Percentiles rank a stretch among this genome's conserved stretches.
phyloP scores from a whole-genome alignment of 139 green algal species.

The Spirogloea muscicola region DNA sequence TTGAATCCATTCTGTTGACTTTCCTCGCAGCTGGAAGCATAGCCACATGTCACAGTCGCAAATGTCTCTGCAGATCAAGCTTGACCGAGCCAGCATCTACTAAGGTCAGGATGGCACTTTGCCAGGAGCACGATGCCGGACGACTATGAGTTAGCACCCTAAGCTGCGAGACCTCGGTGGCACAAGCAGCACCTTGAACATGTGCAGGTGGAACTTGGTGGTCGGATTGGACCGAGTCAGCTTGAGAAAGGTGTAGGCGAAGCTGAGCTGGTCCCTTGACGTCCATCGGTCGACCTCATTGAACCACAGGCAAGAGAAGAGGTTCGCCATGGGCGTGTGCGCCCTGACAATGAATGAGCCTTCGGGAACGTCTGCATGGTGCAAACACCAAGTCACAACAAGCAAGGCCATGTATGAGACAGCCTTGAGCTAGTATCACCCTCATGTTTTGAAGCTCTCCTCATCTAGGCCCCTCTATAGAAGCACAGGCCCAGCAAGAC shows the following conservation, averaged over 20 bases:
- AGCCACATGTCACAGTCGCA: background rate
- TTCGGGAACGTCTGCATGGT: conserved; percentile 39
- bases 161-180: background rate
- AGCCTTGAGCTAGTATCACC: background rate
- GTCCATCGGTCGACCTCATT: conserved; percentile 46
- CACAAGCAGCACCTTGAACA: conserved; percentile 34
- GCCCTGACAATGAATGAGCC: conserved; percentile 39
- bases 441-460: background rate
- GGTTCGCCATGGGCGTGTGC: conserved; percentile 46
- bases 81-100: background rate
- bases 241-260: conserved; percentile 38
- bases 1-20: too few species aligned
- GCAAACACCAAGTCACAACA: background rate
- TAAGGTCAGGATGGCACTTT: background rate
- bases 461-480: background rate
- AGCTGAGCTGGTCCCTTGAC: conserved; percentile 45
- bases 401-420: background rate
- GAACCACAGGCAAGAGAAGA: conserved; percentile 50
- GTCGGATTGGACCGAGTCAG: conserved; percentile 18
- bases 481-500: background rate
- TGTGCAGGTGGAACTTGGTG: conserved; percentile 29
- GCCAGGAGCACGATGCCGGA: background rate
- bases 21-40: too few species aligned
- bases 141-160: background rate
- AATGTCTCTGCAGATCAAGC: background rate